These are phyloP conservation scores for Dentipellis sp. DNA, from an alignment of 768 basidiomycete species.

Conservation along the genomic window DNA sequence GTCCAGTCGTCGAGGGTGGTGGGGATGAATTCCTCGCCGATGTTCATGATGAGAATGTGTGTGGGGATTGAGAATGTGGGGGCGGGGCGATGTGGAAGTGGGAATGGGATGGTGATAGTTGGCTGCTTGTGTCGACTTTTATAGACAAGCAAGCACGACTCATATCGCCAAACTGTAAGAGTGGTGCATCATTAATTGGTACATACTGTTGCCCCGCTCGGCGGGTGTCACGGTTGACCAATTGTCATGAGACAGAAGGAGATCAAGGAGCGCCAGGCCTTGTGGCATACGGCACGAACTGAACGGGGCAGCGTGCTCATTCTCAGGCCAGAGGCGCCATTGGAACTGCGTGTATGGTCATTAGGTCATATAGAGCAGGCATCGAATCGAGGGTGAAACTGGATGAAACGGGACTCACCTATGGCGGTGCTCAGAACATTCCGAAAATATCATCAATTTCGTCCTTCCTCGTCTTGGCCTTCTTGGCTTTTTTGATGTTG, in stretches of 20 bases:
- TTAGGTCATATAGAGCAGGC: too few species aligned
- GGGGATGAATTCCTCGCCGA: neutral
- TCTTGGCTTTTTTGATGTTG: neutral
- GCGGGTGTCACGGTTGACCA: neutral
- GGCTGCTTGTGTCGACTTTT: neutral
- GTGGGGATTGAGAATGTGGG: neutral
- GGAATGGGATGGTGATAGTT: neutral
- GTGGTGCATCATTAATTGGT: neutral
- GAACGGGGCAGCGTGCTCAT: too few species aligned
- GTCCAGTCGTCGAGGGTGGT: conserved; percentile 25
- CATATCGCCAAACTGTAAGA: neutral
- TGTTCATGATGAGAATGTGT: neutral
- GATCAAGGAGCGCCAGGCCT: too few species aligned
- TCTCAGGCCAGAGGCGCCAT: neutral
- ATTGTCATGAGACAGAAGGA: neutral
- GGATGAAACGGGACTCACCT: too few species aligned
- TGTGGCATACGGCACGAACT: too few species aligned
- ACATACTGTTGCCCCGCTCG: neutral
- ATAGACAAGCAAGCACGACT: neutral
- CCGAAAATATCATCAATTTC: conserved; percentile 15
- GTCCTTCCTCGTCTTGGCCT: conserved; percentile 4
- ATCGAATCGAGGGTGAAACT: too few species aligned
- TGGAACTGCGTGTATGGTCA: too few species aligned
- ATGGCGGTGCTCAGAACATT: neutral
- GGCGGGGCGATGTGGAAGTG: neutral